phyloP scores from a whole-genome alignment of 2,329 filamentous ascomycete species.

The Microdochium trichocladiopsis region DNA sequence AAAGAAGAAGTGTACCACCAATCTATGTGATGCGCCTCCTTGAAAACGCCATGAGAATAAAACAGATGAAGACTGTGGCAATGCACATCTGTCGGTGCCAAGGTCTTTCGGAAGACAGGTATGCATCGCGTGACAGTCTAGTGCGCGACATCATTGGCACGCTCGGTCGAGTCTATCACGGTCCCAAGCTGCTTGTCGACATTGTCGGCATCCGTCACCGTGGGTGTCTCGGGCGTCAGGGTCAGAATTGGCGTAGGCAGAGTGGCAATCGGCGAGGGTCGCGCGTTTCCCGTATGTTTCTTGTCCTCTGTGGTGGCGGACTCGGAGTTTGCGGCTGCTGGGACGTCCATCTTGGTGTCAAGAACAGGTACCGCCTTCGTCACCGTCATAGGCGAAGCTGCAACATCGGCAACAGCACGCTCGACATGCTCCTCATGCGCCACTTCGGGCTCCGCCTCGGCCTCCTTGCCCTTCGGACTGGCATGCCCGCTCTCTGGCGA shows the following conservation, averaged over 20 bases:
- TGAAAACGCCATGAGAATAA: too few relatives aligned
- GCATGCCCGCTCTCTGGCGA: constrained; percentile 18
- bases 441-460: constrained; percentile 15
- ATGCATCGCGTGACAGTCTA: constrained; percentile 4
- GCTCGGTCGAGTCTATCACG: constrained; percentile 24
- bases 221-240: constrained; percentile 44
- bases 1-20: constrained; percentile 14
- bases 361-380: too few relatives aligned
- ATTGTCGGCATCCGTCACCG: constrained; percentile 21
- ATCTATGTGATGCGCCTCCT: too few relatives aligned
- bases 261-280: constrained; percentile 5
- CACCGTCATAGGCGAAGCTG: constrained; percentile 4
- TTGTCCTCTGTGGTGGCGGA: constrained; percentile 12
- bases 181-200: constrained; percentile 37
- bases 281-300: constrained; percentile 10
- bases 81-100: too few relatives aligned
- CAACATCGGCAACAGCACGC: constrained; percentile 10
- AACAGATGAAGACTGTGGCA: too few relatives aligned
- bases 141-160: constrained; percentile 23
- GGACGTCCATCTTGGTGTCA: too few relatives aligned
- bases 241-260: constrained; percentile 31
- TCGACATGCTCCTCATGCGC: constrained; percentile 26
- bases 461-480: constrained; percentile 24
- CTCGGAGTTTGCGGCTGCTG: constrained; percentile 10
- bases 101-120: too few relatives aligned